Base-by-base conservation (phyloP, 1,139 yeast genomes). In the Chernovozyma sophiae-reginae region DNA sequence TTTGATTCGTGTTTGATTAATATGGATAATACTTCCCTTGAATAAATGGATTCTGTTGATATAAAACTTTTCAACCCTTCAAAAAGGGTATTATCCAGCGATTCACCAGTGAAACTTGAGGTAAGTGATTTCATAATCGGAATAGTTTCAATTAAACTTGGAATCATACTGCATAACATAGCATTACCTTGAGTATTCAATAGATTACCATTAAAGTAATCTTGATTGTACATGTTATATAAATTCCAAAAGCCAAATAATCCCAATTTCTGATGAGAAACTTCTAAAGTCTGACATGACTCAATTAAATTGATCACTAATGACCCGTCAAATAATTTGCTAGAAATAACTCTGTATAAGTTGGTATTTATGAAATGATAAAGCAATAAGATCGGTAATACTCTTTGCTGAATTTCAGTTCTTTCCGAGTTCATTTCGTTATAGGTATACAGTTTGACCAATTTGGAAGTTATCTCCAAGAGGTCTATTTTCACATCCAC, bases 401-500 rank as follows among this genome's bases (percentile, higher is more conserved):
- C 23, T 13, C 23, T 17, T 12, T 14, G n/a, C 8, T 25, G 11
- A 14, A 37, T 12, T 5, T 26, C 33, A 12, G 10, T 19, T 16
- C 28, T 28, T 28, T 37, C 38, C 4, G 8, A 7, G 10, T 8
- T 10, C 38, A 33, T 25, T n/a, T 33, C 27, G 11, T 34, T 34
- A 12, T 10, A 32, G 14, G 36, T 18, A 25, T 28, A 34, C 35
- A 31, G 27, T 16, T 32, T 12, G n/a, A 34, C 25, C 27, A 20
- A 16, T 4, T 18, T 4, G 4, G 18, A 13, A 7, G 19, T 10
- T 6, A 30, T 17, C 3, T 8, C 30, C 11, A 34, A 32, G 4
- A 31, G 11, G 13, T 34, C 36, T 6, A 26, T 16, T 26, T 26
- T 11, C 8, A 26, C 8, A 8, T 12, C 11, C 6, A 26, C 8